Base-by-base conservation (phyloP, 805 yeast species). In the Candida krabiensis region DNA sequence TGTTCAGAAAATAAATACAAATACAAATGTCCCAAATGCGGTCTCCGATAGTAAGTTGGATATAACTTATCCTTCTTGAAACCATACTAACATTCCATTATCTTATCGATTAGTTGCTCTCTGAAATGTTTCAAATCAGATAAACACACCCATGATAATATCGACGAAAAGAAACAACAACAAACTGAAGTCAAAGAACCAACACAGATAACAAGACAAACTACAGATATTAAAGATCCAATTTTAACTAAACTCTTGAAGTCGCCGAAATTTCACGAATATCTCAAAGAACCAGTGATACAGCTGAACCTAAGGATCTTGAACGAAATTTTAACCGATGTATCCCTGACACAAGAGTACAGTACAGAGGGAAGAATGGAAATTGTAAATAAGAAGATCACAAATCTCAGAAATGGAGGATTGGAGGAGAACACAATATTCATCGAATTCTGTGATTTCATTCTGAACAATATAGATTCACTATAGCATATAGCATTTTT, bases 361-460 rank as follows among this genome's bases (percentile, higher is more conserved):
- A 68, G 70, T 14, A 41, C 58, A 8, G 87, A 81, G 17, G 79
- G 80, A 15, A 60, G 86, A 24, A 47, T 64, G 17, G 81, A 75
- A 18, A 70, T 83, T 9, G 86, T 86, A 2, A 72, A 79, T 44
- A 70, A 76, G 48, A 79, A 83, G 47, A 63, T 86, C 8, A 67
- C 76, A 6, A 78, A 77, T 37, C 61, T 86, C 12, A 61, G 95
- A 23, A 55, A 53, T 3, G 82, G 83, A 4, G 95, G 95, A 0
- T 38, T 67, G 0, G 87, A 86, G 47, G 76, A 75, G 34, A 86
- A 86, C 52, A 77, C 67, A 44, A 60, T 80, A 17, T 78, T 86
- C 4, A 90, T 85, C 55, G 91, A 84, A 48, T 84, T 86, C 58
- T 75, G 80, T 12, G 56, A 55, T 30, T 47, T 72, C 25, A 62